A percentile compares a stretch with the other conserved stretches of the same genome.
phyloP scores from a whole-genome alignment of 2,329 filamentous ascomycete genomes.

The Microascus cirrosus region DNA sequence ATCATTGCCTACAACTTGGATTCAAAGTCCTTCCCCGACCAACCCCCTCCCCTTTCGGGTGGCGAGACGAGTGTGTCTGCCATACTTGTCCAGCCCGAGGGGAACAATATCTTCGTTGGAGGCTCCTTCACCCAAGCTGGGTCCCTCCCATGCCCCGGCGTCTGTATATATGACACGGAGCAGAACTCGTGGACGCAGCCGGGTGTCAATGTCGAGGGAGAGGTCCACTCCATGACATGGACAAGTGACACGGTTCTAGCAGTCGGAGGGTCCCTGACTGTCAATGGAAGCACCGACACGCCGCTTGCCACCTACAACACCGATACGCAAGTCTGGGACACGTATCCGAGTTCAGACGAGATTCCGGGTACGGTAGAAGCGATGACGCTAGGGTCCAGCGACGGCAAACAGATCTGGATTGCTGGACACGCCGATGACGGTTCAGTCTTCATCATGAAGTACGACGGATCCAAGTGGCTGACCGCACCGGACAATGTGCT shows the following conservation, averaged over 20 bases:
- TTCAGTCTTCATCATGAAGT: slow-evolving; percentile 71
- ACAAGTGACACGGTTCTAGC: slow-evolving; percentile 59
- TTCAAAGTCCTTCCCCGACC: slow-evolving; percentile 50
- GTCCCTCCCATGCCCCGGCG: slow-evolving; percentile 65
- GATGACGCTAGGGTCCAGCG: slow-evolving; percentile 61
- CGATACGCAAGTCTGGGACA: slow-evolving; percentile 53
- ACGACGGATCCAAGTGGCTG: slow-evolving; percentile 61
- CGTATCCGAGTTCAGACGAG: slow-evolving; percentile 46
- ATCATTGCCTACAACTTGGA: slow-evolving; percentile 71
- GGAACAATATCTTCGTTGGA: slow-evolving; percentile 70
- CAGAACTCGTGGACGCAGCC: slow-evolving; percentile 70
- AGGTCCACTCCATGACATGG: slow-evolving; percentile 67
- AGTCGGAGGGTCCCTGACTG: slow-evolving; percentile 63
- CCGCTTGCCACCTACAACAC: slow-evolving; percentile 66
- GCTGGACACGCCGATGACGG: slow-evolving; percentile 57
- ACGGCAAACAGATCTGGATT: slow-evolving; percentile 69
- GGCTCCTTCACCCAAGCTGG: slow-evolving; percentile 79
- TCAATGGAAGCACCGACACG: slow-evolving; percentile 49
- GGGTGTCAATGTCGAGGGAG: slow-evolving; percentile 59
- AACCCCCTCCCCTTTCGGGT: slow-evolving; percentile 68
- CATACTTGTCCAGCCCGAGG: slow-evolving; percentile 61
- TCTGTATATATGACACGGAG: slow-evolving; percentile 68
- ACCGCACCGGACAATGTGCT: slow-evolving; percentile 51
- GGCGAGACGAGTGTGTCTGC: slow-evolving; percentile 61
- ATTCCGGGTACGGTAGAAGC: slow-evolving; percentile 75